A percentile compares a stretch with the other conserved stretches of the same genome.
Conservation (phyloP, 768 basidiomycete genomes). For the Hemileccinum impolitum region DNA sequence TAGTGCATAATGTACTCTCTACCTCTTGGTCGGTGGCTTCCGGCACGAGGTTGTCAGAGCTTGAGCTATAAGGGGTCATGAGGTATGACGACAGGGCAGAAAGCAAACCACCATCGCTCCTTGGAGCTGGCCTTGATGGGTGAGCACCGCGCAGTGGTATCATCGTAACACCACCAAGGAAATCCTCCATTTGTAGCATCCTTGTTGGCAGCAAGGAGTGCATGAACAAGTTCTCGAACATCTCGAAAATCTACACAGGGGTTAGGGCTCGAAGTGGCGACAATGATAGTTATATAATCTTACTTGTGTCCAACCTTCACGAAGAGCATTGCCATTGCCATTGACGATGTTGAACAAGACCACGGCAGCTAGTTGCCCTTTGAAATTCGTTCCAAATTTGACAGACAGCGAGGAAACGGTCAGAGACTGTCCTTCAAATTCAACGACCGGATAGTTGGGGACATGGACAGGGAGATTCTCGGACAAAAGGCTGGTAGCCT, state of each 20-base stretch:
- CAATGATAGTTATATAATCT: constrained; percentile 10
- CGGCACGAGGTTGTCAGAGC: constrained; percentile 71
- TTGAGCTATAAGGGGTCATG: constrained; percentile 86
- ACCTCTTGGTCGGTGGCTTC: constrained; percentile 90
- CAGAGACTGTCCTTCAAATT: constrained; percentile 84
- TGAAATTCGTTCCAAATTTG: constrained; percentile 92
- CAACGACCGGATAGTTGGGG: constrained; percentile 83
- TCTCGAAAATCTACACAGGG: constrained; percentile 81
- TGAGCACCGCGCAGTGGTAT: constrained; percentile 84
- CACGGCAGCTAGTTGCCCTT: constrained; percentile 93
- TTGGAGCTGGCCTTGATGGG: constrained; percentile 55
- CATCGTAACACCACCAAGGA: constrained; percentile 89
- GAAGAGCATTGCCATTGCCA: constrained; percentile 88
- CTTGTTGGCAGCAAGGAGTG: constrained; percentile 86
- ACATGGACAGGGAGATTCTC: constrained; percentile 67
- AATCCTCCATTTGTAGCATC: constrained; percentile 98
- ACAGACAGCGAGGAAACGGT: constrained; percentile 92
- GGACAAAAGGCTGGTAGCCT: constrained; percentile 83
- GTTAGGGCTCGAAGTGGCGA: neutral
- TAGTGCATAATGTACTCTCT: constrained; percentile 90
- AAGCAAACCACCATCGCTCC: constrained; percentile 86
- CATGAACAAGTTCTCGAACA: constrained; percentile 95
- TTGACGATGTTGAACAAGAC: constrained; percentile 98
- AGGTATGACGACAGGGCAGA: constrained; percentile 94
- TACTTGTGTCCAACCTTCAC: constrained; percentile 94